Percentiles rank a stretch among this genome's conserved stretches.
Evolutionary conservation across 2,329 filamentous ascomycete genomes (phyloP).

Genomic region (Monilinia vaccinii-corymbosi): DNA sequence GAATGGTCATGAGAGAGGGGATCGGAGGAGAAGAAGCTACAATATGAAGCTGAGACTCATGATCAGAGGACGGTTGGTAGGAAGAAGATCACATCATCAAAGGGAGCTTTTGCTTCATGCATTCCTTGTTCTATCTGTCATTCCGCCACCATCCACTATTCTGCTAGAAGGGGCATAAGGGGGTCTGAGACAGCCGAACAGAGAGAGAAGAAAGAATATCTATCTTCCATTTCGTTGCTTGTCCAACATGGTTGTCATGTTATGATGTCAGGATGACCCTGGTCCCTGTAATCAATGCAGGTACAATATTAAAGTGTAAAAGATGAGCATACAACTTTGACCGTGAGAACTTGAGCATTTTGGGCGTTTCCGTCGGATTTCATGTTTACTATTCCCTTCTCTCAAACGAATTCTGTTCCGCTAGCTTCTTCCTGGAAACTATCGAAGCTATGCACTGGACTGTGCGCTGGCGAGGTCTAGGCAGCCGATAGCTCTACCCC

Average conservation of each 20-base stretch:
- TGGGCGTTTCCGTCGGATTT: background rate
- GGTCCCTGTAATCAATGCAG: conserved; percentile 1
- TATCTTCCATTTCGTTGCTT: background rate
- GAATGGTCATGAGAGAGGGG: background rate
- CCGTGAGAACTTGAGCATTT: background rate
- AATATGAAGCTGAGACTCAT: background rate
- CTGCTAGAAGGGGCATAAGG: background rate
- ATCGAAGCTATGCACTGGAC: background rate
- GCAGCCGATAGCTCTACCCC: background rate
- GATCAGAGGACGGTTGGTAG: background rate
- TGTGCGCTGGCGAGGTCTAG: background rate
- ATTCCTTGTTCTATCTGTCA: background rate
- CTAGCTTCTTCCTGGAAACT: background rate
- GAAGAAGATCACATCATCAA: background rate
- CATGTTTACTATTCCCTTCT: background rate
- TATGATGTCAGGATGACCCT: background rate
- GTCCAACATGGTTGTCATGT: conserved; percentile 3
- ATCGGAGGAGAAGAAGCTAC: too few species aligned
- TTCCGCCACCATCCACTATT: background rate
- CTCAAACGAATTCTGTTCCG: background rate
- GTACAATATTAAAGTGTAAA: background rate
- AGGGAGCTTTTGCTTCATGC: background rate
- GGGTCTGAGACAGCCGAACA: too few species aligned
- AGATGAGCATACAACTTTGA: background rate
- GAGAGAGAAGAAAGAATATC: background rate